Conservation (phyloP, 352 stramenopile genomes). For the Pythium volutum region DNA sequence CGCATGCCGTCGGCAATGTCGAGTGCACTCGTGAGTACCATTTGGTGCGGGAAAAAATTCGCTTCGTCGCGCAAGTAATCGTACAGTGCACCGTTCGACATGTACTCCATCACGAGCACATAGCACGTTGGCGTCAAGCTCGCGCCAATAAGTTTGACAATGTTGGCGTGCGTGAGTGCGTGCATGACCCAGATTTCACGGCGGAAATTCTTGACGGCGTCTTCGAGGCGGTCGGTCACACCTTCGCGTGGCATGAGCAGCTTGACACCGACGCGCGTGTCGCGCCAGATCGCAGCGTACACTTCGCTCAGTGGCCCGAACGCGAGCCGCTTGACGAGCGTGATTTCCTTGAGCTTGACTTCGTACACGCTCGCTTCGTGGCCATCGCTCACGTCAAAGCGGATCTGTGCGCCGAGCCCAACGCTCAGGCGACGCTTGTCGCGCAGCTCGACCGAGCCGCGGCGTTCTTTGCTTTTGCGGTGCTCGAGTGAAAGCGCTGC, state of each 20-base stretch:
- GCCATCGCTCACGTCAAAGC: slow-evolving; percentile 64
- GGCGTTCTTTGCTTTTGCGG: slow-evolving; percentile 58
- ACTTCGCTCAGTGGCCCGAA: slow-evolving; percentile 69
- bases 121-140: slow-evolving; percentile 76
- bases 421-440: slow-evolving; percentile 64
- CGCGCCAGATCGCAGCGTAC: slow-evolving; percentile 72
- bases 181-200: slow-evolving; percentile 84
- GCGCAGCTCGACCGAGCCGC: slow-evolving; percentile 47
- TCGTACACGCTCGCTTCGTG: slow-evolving; percentile 75
- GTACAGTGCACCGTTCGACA: slow-evolving; percentile 81
- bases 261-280: slow-evolving; percentile 76
- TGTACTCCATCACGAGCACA: slow-evolving; percentile 85
- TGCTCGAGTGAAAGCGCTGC: slow-evolving; percentile 50
- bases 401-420: slow-evolving; percentile 48
- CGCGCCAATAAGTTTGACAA: slow-evolving; percentile 72
- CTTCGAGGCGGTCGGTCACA: slow-evolving; percentile 61
- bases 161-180: slow-evolving; percentile 63
- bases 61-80: slow-evolving; percentile 71
- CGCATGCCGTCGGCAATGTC: slow-evolving; percentile 69
- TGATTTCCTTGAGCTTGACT: slow-evolving; percentile 74
- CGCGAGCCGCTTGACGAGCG: slow-evolving; percentile 69
- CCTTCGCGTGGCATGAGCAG: slow-evolving; percentile 70
- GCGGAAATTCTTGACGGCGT: slow-evolving; percentile 76
- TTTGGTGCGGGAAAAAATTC: slow-evolving; percentile 66
- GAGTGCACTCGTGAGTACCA: slow-evolving; percentile 55